Evolutionary conservation across 2,329 filamentous ascomycete genomes (phyloP).

Genomic region (Colletotrichum phormii): DNA sequence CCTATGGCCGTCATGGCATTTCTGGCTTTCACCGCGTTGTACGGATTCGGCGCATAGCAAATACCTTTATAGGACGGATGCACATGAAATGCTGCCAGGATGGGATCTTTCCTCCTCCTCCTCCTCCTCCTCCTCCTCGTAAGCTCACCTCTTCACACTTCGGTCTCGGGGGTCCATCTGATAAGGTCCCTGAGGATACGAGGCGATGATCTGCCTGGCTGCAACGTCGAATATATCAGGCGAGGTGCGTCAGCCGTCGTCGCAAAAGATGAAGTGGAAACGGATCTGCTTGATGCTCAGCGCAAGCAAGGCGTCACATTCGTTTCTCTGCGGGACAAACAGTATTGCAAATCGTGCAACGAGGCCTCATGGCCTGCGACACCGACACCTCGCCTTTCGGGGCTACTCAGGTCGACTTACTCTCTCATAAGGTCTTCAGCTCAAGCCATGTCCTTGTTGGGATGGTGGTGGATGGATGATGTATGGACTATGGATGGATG

Average conservation of each 20-base stretch:
- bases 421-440: neutral
- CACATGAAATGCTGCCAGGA: neutral
- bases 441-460: slow-evolving; percentile 3
- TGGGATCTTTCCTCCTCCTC: neutral
- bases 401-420: neutral
- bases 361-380: slow-evolving; percentile 2
- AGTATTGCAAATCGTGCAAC: slow-evolving; percentile 25
- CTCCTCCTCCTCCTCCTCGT: neutral
- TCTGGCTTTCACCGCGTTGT: neutral
- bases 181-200: neutral
- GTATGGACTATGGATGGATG: neutral
- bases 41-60: neutral
- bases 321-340: slow-evolving; percentile 12
- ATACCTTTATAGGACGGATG: neutral
- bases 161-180: neutral
- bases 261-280: slow-evolving; percentile 11
- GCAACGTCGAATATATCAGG: neutral
- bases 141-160: neutral
- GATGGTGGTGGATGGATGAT: neutral
- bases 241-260: slow-evolving; percentile 21
- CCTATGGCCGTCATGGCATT: neutral
- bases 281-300: neutral
- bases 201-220: neutral
- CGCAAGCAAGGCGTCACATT: neutral
- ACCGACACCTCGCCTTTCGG: neutral